Conservation (phyloP, 768 basidiomycete genomes). For the Phaeolepiota aurea region DNA sequence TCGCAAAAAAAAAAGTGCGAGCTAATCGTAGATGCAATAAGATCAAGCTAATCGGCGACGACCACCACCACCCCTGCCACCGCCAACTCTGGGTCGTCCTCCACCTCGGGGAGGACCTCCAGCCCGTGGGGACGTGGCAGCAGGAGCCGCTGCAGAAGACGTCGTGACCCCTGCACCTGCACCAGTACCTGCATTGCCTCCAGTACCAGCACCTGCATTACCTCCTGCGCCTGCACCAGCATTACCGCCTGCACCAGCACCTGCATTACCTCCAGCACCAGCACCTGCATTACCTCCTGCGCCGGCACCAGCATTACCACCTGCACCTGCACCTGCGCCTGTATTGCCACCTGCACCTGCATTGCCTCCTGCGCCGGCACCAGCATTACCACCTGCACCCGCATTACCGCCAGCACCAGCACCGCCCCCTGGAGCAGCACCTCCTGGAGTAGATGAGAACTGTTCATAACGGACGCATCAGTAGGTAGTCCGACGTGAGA, state of each 20-base stretch:
- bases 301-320: no score
- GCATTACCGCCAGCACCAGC: slow-evolving; percentile 3
- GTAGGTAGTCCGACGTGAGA: slow-evolving; percentile 4
- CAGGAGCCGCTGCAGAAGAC: no score
- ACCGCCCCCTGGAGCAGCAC: not conserved
- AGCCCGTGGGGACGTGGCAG: no score
- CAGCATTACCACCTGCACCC: slow-evolving; percentile 2
- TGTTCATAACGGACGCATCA: slow-evolving; percentile 1
- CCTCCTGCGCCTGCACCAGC: slow-evolving; percentile 3
- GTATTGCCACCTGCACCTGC: no score
- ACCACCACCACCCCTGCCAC: not conserved
- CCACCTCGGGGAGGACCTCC: not conserved
- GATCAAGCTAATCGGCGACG: not conserved
- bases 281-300: slow-evolving; percentile 6
- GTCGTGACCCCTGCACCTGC: no score
- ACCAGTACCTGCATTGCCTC: not conserved
- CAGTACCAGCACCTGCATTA: slow-evolving; percentile 7
- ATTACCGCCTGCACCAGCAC: not conserved
- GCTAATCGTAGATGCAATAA: not conserved
- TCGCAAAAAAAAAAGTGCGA: slow-evolving; percentile 3
- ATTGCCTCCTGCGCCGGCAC: slow-evolving; percentile 8
- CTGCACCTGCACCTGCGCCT: no score
- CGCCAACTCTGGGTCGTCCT: slow-evolving; percentile 1
- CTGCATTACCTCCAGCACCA: slow-evolving; percentile 2
- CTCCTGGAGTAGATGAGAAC: not conserved